phyloP scores from a whole-genome alignment of 2,329 filamentous ascomycete species.

The Venturia pyrina region DNA sequence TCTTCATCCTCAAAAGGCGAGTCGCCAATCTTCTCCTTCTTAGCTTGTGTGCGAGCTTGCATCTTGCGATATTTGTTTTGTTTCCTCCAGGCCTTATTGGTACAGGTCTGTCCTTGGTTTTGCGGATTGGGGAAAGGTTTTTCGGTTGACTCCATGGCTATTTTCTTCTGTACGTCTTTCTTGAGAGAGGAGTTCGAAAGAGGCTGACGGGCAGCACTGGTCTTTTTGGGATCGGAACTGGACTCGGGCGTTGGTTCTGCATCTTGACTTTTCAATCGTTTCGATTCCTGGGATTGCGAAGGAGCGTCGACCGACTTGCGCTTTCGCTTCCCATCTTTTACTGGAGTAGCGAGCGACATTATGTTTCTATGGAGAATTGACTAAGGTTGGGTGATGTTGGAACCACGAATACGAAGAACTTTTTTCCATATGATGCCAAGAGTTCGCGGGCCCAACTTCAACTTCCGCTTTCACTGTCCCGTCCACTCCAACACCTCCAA shows the following conservation, averaged over 20 bases:
- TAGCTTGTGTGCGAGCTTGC: neutral
- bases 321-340: conserved; percentile 4
- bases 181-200: neutral
- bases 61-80: neutral
- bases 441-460: neutral
- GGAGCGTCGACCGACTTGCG: neutral
- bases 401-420: neutral
- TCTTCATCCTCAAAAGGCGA: neutral
- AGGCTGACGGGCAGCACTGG: neutral
- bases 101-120: neutral
- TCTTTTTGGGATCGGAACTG: neutral
- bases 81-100: conserved; percentile 1
- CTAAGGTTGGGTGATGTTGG: neutral
- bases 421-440: neutral
- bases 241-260: neutral
- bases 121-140: neutral
- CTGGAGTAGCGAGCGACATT: neutral
- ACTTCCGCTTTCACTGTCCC: neutral
- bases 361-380: neutral
- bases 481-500: neutral
- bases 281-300: neutral
- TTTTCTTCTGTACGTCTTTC: neutral
- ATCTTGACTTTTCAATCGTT: conserved; percentile 1
- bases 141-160: neutral
- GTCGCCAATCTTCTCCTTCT: neutral